Conservation (phyloP, 306 rosid species). For the Inga laurina region DNA sequence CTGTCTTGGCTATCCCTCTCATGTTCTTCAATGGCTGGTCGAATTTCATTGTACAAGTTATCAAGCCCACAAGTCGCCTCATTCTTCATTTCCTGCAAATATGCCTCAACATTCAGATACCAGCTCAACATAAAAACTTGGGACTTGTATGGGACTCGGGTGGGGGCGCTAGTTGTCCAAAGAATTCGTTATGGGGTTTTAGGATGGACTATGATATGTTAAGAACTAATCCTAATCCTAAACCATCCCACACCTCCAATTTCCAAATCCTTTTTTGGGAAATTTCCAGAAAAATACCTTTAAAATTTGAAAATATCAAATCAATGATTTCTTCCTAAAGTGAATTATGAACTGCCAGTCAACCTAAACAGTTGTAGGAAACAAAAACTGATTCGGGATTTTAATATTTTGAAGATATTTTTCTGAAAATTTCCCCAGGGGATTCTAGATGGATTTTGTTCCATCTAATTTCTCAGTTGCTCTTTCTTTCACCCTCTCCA, state of each 20-base stretch:
- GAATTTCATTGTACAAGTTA: conserved; percentile 77
- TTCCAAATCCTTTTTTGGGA: background rate
- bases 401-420: too few relatives aligned
- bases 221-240: background rate
- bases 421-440: too few relatives aligned
- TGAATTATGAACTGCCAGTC: too few relatives aligned
- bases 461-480: too few relatives aligned
- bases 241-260: background rate
- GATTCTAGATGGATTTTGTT: background rate
- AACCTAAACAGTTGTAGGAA: too few relatives aligned
- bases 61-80: conserved; percentile 63
- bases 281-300: too few relatives aligned
- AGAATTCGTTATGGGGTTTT: background rate
- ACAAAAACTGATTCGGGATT: too few relatives aligned
- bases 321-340: too few relatives aligned
- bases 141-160: background rate
- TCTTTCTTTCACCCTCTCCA: background rate
- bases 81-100: conserved; percentile 64
- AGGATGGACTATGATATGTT: background rate
- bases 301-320: too few relatives aligned
- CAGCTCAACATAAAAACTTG: background rate
- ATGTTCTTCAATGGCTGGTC: conserved; percentile 97
- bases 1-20: conserved; percentile 93
- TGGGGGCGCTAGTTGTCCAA: background rate
- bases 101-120: conserved; percentile 10